Evolutionary conservation across 805 yeast genomes (phyloP), one percentile per base, ranked within the genome.

Genomic region (Wickerhamiella domercqiae): DNA sequence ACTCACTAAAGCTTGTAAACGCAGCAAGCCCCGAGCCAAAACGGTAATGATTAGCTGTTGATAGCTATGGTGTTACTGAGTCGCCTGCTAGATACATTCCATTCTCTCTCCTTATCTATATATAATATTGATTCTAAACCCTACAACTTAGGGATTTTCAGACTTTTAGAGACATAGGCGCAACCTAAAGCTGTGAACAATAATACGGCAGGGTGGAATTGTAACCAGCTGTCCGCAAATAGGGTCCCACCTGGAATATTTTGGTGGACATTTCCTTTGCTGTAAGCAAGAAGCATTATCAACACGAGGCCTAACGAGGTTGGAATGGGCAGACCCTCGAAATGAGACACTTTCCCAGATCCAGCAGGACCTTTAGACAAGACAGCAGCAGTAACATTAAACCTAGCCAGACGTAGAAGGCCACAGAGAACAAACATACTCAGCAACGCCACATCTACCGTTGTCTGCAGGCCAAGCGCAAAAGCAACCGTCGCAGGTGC

Each of bases 341-440:
- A 90, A 61, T 75, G 87, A 21, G 44, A 31, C n/a, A 50, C 54
- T 54, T 79, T 75, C 24, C 90, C 72, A 61, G 86, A 87, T 16
- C 98, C 98, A 61, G 87, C 87, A 61, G 86, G 86, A 15, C 98
- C 98, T 61, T 87, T 87, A 36, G 98, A 97, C 40, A 90, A 71
- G 43, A 82, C 80, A 35, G 86, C 78, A 5, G 90, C 93, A 1
- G 96, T 82, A 37, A 90, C 94, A 52, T 90, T 90, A 61, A 84
- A 90, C 55, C 98, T 71, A 5, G 98, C 98, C 49, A 90, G 68
- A 59, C 98, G 73, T 13, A 94, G 77, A 49, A 90, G 68, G 0
- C 97, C 97, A 61, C 97, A 86, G 38, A 87, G 67, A 1, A 87
- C 94, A 66, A 93, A 84, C 57, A 72, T 80, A 2, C 82, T 68